Percentiles rank a stretch among this genome's conserved stretches.
phyloP scores from a whole-genome alignment of 1,284 basidiomycete genomes.

The Blastosporella zonata region DNA sequence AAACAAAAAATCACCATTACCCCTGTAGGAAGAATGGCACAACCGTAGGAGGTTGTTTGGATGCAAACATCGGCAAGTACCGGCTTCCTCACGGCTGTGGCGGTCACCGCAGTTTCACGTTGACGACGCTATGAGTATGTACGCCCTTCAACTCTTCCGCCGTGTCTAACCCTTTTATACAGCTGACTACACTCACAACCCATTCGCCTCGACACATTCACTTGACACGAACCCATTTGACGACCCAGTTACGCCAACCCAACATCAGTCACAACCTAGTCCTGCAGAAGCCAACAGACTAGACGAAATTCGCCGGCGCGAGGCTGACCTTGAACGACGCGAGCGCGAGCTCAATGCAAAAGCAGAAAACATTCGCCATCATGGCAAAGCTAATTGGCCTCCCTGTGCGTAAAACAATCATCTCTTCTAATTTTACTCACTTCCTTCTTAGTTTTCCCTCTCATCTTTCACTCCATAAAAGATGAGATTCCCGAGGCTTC shows the following conservation, averaged over 20 bases:
- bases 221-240: conserved; percentile 83
- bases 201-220: conserved; percentile 80
- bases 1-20: too few species aligned
- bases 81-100: background rate
- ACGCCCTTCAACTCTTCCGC: background rate
- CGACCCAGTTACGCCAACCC: conserved; percentile 51
- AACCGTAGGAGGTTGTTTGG: conserved; percentile 15
- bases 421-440: conserved; percentile 20
- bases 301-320: conserved; percentile 69
- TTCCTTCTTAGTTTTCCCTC: conserved; percentile 71
- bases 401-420: conserved; percentile 50
- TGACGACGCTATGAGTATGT: conserved; percentile 24
- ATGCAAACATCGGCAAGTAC: conserved; percentile 14
- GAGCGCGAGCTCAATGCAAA: conserved; percentile 69
- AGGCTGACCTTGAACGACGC: conserved; percentile 76
- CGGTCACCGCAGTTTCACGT: conserved; percentile 12
- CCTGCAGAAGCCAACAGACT: conserved; percentile 40
- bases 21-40: background rate
- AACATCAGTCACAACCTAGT: conserved; percentile 21
- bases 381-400: conserved; percentile 90
- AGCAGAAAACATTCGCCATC: conserved; percentile 70
- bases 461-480: conserved; percentile 90
- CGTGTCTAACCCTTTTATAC: conserved; percentile 1
- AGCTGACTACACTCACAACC: conserved; percentile 59
- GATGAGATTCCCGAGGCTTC: conserved; percentile 87